Evolutionary conservation across 768 basidiomycete genomes (phyloP).

Genomic region (Fomitopsis serialis): DNA sequence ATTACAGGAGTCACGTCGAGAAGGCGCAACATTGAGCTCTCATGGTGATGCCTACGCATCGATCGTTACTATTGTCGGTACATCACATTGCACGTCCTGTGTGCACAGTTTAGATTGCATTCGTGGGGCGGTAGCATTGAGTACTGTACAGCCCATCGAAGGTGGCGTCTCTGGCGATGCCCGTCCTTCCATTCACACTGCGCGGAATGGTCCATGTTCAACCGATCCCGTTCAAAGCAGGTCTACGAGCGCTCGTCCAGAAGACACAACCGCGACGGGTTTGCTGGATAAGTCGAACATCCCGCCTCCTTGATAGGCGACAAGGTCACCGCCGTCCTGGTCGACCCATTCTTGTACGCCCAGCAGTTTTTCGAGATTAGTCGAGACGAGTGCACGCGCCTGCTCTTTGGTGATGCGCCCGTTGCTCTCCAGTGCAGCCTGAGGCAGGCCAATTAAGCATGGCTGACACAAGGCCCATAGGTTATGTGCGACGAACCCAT

Average conservation of each 20-base stretch:
- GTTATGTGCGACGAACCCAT: constrained; percentile 25
- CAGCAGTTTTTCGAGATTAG: constrained; percentile 39
- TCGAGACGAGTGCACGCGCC: constrained; percentile 32
- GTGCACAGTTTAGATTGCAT: too few relatives aligned
- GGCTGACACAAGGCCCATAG: not conserved
- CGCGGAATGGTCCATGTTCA: too few relatives aligned
- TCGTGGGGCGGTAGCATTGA: too few relatives aligned
- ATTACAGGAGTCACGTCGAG: too few relatives aligned
- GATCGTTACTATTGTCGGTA: too few relatives aligned
- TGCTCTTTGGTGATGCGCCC: constrained; percentile 28
- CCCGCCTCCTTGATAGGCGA: constrained; percentile 25
- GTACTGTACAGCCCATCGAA: too few relatives aligned
- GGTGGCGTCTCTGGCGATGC: too few relatives aligned
- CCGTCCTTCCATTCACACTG: too few relatives aligned
- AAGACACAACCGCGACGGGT: constrained; percentile 24
- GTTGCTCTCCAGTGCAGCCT: constrained; percentile 35
- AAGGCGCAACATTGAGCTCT: too few relatives aligned
- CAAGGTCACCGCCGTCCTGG: constrained; percentile 22
- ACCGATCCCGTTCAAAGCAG: too few relatives aligned
- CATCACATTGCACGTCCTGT: too few relatives aligned
- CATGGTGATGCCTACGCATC: too few relatives aligned
- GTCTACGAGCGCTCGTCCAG: constrained; percentile 23
- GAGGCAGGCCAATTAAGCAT: not conserved
- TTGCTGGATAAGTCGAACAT: constrained; percentile 26
- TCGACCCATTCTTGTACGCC: constrained; percentile 35